Evolutionary conservation across 345 rosid species (phyloP), one percentile per base, ranked within the genome.

Genomic region (Pistacia integerrima): DNA sequence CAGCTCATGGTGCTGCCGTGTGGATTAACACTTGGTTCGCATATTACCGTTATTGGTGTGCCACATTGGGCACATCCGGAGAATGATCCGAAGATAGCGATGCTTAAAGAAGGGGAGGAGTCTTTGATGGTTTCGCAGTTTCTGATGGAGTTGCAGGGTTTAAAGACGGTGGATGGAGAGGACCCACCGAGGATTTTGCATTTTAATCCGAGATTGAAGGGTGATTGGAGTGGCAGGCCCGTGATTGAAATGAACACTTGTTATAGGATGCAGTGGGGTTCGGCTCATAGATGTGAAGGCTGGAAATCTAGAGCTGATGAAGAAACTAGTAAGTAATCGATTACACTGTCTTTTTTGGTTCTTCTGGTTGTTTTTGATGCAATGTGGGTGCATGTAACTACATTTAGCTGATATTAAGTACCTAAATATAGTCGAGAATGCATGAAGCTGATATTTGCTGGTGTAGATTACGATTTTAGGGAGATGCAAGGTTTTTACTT

Each of bases 241-340:
- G 96, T 93, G 62, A 95, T 95, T 80, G 99, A 95, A 81, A 97
- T 87, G 92, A 95, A 95, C 78, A 95, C 96, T 76, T 95, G 99
- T 66, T 95, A 91, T 63, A 82, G 98, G 71, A 91, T 91, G 98
- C 99, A 95, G 68, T 95, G 99, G 99, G 97, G 99, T 3, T 69
- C 89, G 33, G 90, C 95, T 5, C 77, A 84, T 82, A 87, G 99
- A 9, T 95, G 99, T 63, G 99, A 90, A 77, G 97, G 99, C 25
- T 93, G 97, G 98, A 85, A 77, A 64, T 93, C 98, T 35, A 88
- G 82, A 85, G 87, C 89, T 63, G 93, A 90, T 28, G 97, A 95
- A 59, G 99, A 95, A 84, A 94, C 97, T 67, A 90, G 98, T 94
- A 71, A 84, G 81, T 85, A 88, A 67, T 14, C 60, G 51, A 56